A percentile compares a stretch with the other conserved stretches of the same genome.
Evolutionary conservation across 805 yeast genomes (phyloP).

Genomic region (Maudiozyma pseudohumilis): DNA sequence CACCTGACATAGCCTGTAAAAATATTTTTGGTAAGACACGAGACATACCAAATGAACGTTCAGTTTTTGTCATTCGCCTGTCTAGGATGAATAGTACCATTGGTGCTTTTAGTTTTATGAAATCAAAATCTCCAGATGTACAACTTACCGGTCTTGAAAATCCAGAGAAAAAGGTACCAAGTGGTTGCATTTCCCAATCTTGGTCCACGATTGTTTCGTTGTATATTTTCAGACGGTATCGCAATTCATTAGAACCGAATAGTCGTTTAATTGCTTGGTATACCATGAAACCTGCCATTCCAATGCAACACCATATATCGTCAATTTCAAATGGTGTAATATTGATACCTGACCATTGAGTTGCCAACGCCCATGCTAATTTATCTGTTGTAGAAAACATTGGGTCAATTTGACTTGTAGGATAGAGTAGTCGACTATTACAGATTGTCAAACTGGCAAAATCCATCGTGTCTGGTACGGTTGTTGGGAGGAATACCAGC

Average conservation of each 20-base stretch:
- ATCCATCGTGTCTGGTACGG: constrained; percentile 40
- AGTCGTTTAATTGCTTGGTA: constrained; percentile 54
- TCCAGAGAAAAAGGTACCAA: constrained; percentile 50
- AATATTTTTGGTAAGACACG: constrained; percentile 87
- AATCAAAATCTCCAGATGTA: constrained; percentile 43
- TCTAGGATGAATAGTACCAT: constrained; percentile 76
- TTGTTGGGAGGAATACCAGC: constrained; percentile 58
- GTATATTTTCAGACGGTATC: constrained; percentile 54
- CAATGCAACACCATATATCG: constrained; percentile 85
- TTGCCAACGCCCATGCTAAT: constrained; percentile 61
- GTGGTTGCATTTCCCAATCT: constrained; percentile 72
- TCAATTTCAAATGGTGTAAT: constrained; percentile 70
- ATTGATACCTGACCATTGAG: constrained; percentile 90
- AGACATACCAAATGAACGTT: constrained; percentile 82
- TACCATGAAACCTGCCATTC: constrained; percentile 78
- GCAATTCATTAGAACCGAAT: constrained; percentile 78
- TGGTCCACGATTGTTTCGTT: constrained; percentile 59
- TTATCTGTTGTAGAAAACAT: constrained; percentile 58
- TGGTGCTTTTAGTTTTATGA: constrained; percentile 74
- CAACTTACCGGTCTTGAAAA: constrained; percentile 25
- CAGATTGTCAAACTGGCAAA: constrained; percentile 51
- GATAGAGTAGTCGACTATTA: constrained; percentile 60
- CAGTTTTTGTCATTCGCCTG: constrained; percentile 90
- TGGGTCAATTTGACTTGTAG: constrained; percentile 70
- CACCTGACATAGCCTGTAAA: constrained; percentile 93